Evolutionary conservation across 208 protist species (phyloP).

Genomic region (Crithidia sp.): DNA sequence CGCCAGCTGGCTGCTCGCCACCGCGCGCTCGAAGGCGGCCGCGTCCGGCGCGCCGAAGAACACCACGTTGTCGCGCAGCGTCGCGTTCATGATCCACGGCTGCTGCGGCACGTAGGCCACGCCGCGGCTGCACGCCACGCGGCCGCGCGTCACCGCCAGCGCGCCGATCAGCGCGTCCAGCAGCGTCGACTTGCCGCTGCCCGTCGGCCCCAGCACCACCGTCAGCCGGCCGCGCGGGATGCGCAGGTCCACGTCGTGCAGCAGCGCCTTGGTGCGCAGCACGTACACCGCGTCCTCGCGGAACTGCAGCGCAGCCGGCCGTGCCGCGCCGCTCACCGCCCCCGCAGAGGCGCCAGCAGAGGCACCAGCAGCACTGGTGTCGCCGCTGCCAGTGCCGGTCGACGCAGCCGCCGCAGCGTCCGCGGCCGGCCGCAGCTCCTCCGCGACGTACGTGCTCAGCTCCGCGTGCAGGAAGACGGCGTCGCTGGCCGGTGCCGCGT

Average conservation of each 20-base stretch:
- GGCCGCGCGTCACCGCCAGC: constrained; percentile 41
- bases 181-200: constrained; percentile 59
- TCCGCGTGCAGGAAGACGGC: background rate
- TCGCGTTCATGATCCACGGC: constrained; percentile 90
- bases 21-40: constrained; percentile 40
- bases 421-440: too few relatives aligned
- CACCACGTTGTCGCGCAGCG: constrained; percentile 92
- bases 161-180: constrained; percentile 46
- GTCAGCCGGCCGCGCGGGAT: constrained; percentile 29
- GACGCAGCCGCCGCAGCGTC: too few relatives aligned
- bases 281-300: background rate
- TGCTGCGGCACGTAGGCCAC: constrained; percentile 91
- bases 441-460: background rate
- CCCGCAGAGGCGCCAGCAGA: background rate
- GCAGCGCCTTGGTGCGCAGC: constrained; percentile 17
- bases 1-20: constrained; percentile 71
- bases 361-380: background rate
- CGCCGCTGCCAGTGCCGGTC: too few relatives aligned
- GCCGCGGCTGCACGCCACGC: constrained; percentile 14
- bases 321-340: background rate
- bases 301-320: background rate
- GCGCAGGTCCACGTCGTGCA: constrained; percentile 42
- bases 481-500: background rate
- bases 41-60: constrained; percentile 78
- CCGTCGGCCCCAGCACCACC: constrained; percentile 19